Conservation (phyloP, 768 basidiomycete genomes). For the Auriculariales sp. region DNA sequence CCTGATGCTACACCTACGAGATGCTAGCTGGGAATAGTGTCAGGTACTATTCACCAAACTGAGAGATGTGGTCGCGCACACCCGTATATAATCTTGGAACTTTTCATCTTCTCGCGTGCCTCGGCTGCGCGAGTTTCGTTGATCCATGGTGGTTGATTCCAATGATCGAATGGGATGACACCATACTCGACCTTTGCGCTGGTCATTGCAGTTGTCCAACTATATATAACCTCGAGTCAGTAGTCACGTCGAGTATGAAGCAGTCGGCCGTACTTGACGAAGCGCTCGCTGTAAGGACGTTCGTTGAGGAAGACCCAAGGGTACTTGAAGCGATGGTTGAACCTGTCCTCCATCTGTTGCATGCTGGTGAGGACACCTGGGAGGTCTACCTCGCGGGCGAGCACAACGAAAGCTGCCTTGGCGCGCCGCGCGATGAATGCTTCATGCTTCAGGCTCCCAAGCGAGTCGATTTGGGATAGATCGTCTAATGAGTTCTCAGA, state of each 20-base stretch:
- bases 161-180: constrained; percentile 27
- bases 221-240: constrained; percentile 3
- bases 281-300: constrained; percentile 56
- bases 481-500: too few relatives aligned
- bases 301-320: constrained; percentile 84
- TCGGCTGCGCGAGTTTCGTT: constrained; percentile 53
- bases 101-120: constrained; percentile 45
- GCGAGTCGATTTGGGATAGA: too few relatives aligned
- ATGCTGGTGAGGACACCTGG: constrained; percentile 47
- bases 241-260: neutral
- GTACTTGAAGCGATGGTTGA: constrained; percentile 51
- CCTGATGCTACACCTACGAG: constrained; percentile 30
- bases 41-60: neutral
- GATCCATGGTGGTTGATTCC: constrained; percentile 59
- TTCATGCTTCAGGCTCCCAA: too few relatives aligned
- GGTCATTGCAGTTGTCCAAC: constrained; percentile 33
- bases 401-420: constrained; percentile 69
- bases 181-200: constrained; percentile 23
- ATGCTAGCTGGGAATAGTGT: constrained; percentile 41
- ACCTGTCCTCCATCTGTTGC: constrained; percentile 52
- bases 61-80: constrained; percentile 12
- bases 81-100: constrained; percentile 43
- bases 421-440: constrained; percentile 39
- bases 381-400: constrained; percentile 48
- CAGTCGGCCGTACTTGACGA: constrained; percentile 35